Evolutionary conservation across 1,284 basidiomycete species (phyloP).

Genomic region (Papiliotrema laurentii): DNA sequence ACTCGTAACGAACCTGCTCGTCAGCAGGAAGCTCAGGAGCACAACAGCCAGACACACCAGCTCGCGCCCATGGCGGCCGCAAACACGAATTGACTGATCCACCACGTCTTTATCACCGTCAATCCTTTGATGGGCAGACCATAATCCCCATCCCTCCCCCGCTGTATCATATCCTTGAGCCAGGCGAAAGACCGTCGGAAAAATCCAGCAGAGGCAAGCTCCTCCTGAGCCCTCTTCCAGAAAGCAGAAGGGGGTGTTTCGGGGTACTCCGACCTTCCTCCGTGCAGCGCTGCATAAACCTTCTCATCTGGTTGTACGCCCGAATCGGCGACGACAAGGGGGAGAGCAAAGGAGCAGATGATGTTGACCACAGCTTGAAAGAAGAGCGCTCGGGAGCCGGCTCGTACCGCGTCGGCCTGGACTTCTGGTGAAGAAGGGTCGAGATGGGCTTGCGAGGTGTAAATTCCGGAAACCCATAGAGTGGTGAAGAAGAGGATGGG

Average conservation of each 20-base stretch:
- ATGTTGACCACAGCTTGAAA: constrained; percentile 69
- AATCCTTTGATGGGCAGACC: constrained; percentile 39
- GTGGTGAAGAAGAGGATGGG: constrained; percentile 83
- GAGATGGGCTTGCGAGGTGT: constrained; percentile 50
- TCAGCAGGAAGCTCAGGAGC: not conserved
- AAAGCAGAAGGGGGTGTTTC: constrained; percentile 21
- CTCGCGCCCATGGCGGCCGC: constrained; percentile 45
- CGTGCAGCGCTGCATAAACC: constrained; percentile 15
- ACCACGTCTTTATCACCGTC: constrained; percentile 43
- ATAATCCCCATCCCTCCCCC: constrained; percentile 17
- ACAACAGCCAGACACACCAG: constrained; percentile 30
- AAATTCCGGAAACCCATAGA: constrained; percentile 78
- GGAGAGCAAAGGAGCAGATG: constrained; percentile 64
- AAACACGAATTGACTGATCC: constrained; percentile 41
- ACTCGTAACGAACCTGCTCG: constrained; percentile 36
- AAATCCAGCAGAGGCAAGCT: constrained; percentile 8
- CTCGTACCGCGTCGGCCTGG: constrained; percentile 67
- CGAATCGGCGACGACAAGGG: constrained; percentile 58
- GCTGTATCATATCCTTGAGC: constrained; percentile 13
- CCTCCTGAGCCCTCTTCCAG: constrained; percentile 27
- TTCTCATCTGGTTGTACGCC: constrained; percentile 27
- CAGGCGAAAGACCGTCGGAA: constrained; percentile 6
- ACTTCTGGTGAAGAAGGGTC: constrained; percentile 42
- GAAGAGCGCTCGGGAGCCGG: constrained; percentile 79
- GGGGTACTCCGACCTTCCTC: constrained; percentile 3